Evolutionary conservation across 192 early-diverging fungal genomes (phyloP).

Genomic region (Coemansia sp.): DNA sequence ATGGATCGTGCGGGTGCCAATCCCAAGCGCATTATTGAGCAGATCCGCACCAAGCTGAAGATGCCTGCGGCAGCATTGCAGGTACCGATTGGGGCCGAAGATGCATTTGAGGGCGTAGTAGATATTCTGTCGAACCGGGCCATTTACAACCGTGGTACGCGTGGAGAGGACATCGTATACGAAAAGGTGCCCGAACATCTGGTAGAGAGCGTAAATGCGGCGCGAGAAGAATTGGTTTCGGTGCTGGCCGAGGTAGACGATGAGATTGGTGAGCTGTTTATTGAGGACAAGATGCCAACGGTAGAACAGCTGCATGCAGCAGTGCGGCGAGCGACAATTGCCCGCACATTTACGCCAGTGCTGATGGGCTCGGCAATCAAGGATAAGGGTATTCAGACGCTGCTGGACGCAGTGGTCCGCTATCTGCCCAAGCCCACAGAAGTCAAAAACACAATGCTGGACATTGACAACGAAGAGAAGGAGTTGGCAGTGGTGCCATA

Average conservation of each 20-base stretch:
- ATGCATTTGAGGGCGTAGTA: conserved; percentile 83
- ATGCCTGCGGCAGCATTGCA: conserved; percentile 76
- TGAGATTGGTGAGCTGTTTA: conserved; percentile 75
- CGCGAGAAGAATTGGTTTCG: conserved; percentile 72
- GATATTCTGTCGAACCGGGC: conserved; percentile 88
- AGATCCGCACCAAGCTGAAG: conserved; percentile 76
- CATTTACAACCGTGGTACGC: conserved; percentile 82
- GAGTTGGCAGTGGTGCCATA: conserved; percentile 60
- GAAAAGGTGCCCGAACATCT: conserved; percentile 68
- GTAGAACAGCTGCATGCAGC: conserved; percentile 67
- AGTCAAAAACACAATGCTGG: conserved; percentile 71
- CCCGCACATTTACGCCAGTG: conserved; percentile 77
- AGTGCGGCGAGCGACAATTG: conserved; percentile 76
- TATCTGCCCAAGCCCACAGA: conserved; percentile 74
- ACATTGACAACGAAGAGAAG: conserved; percentile 63
- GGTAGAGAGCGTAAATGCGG: conserved; percentile 61
- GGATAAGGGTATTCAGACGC: conserved; percentile 77
- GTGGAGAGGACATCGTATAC: conserved; percentile 75
- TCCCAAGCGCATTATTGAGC: conserved; percentile 74
- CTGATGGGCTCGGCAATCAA: conserved; percentile 84
- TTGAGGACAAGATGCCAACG: conserved; percentile 71
- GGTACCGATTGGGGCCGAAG: conserved; percentile 85
- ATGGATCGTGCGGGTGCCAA: conserved; percentile 90
- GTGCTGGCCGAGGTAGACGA: conserved; percentile 82
- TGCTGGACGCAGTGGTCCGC: conserved; percentile 66